phyloP scores from a whole-genome alignment of 495 filamentous ascomycete genomes.

The Penicillium argentinense region DNA sequence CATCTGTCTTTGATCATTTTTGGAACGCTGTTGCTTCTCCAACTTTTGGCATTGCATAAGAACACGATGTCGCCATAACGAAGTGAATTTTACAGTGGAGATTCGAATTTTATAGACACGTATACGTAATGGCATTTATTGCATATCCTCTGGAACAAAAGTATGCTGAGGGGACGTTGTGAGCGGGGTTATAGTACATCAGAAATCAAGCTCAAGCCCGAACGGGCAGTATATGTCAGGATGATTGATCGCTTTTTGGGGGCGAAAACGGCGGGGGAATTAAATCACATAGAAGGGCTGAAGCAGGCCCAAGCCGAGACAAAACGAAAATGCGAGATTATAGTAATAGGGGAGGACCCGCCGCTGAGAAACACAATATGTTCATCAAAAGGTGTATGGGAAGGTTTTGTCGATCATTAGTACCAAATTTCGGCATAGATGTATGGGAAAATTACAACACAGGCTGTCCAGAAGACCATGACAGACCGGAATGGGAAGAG shows the following conservation, averaged over 20 bases:
- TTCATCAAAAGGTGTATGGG: constrained; percentile 9
- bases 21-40: no score
- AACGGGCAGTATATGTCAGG: no score
- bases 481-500: constrained; percentile 58
- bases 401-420: constrained; percentile 8
- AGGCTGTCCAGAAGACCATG: constrained; percentile 81
- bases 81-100: no score
- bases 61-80: no score
- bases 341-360: constrained; percentile 4
- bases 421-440: constrained; percentile 50
- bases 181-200: no score
- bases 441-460: constrained; percentile 84
- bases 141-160: no score
- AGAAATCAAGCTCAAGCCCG: no score
- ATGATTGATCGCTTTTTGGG: neutral
- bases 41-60: no score
- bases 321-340: constrained; percentile 2
- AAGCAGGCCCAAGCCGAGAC: neutral
- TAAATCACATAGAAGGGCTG: constrained; percentile 22
- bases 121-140: no score
- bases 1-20: no score
- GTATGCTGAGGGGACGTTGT: no score
- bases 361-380: constrained; percentile 12
- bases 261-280: neutral
- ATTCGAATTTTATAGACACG: no score